phyloP scores from a whole-genome alignment of 2,329 filamentous ascomycete species.

The Apiospora marii region DNA sequence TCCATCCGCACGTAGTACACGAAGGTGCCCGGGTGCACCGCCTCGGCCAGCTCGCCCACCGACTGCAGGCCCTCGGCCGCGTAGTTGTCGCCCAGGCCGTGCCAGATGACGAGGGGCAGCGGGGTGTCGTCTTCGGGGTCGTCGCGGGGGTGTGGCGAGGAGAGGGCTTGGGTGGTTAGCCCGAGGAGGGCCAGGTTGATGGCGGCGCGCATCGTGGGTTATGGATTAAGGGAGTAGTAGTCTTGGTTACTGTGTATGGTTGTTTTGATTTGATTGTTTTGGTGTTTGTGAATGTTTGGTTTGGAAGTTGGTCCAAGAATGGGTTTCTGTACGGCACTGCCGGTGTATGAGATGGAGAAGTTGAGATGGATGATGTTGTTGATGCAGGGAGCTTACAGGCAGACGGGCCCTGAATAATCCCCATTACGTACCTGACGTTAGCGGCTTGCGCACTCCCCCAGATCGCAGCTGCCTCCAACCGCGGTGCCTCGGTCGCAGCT shows the following conservation, averaged over 20 bases:
- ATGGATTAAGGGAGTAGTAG: neutral
- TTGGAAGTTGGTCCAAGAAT: neutral
- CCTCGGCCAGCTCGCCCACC: constrained; percentile 75
- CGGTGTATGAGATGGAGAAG: constrained; percentile 1
- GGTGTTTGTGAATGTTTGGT: neutral
- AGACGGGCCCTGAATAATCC: constrained; percentile 10
- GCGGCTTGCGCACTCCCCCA: neutral
- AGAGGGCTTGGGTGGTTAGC: constrained; percentile 9
- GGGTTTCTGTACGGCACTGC: neutral
- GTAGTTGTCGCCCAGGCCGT: constrained; percentile 81
- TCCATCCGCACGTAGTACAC: constrained; percentile 81
- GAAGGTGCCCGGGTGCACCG: constrained; percentile 81
- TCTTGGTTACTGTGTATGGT: neutral
- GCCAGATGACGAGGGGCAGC: constrained; percentile 93
- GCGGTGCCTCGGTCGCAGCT: neutral
- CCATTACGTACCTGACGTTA: constrained; percentile 14
- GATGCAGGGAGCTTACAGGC: neutral
- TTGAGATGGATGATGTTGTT: constrained; percentile 2
- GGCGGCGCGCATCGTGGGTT: constrained; percentile 6
- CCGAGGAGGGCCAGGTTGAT: constrained; percentile 20
- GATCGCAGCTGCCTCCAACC: neutral
- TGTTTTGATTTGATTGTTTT: neutral
- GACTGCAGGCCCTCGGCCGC: constrained; percentile 75
- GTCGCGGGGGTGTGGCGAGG: neutral
- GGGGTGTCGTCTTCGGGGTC: constrained; percentile 60